Conservation (phyloP, 2,329 filamentous ascomycete species). For the Pestalotiopsis sp. region DNA sequence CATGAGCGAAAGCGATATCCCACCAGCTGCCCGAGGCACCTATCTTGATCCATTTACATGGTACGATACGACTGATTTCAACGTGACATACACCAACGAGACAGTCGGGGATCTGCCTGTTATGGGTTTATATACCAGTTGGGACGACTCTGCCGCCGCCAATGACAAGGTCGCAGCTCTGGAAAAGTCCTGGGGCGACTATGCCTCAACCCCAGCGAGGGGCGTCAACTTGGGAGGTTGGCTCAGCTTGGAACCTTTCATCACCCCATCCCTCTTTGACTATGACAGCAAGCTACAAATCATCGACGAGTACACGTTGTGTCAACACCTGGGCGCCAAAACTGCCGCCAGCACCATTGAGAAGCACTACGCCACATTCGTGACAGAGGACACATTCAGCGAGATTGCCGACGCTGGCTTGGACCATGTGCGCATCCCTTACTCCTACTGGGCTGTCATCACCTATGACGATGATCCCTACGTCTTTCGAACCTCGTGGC, state of each 20-base stretch:
- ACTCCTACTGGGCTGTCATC: conserved; percentile 91
- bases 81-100: conserved; percentile 86
- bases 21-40: conserved; percentile 69
- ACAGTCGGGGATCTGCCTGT: conserved; percentile 86
- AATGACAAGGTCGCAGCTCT: conserved; percentile 82
- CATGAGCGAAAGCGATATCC: conserved; percentile 60
- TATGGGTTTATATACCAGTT: conserved; percentile 84
- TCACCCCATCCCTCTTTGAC: conserved; percentile 88
- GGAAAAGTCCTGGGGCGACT: conserved; percentile 74
- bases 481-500: conserved; percentile 83
- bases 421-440: conserved; percentile 96
- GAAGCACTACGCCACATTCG: conserved; percentile 87
- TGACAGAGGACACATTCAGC: conserved; percentile 81
- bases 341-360: conserved; percentile 73
- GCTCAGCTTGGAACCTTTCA: conserved; percentile 93
- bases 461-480: conserved; percentile 88
- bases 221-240: conserved; percentile 94
- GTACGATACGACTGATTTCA: conserved; percentile 90
- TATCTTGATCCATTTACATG: conserved; percentile 89
- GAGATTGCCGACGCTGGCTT: conserved; percentile 87
- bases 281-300: conserved; percentile 66
- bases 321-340: conserved; percentile 67
- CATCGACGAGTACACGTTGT: conserved; percentile 87
- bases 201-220: conserved; percentile 77
- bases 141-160: conserved; percentile 80